Evolutionary conservation across 2,329 filamentous ascomycete species (phyloP), one percentile per base, ranked within the genome.

Genomic region (Torrubiellomyces zombiae): DNA sequence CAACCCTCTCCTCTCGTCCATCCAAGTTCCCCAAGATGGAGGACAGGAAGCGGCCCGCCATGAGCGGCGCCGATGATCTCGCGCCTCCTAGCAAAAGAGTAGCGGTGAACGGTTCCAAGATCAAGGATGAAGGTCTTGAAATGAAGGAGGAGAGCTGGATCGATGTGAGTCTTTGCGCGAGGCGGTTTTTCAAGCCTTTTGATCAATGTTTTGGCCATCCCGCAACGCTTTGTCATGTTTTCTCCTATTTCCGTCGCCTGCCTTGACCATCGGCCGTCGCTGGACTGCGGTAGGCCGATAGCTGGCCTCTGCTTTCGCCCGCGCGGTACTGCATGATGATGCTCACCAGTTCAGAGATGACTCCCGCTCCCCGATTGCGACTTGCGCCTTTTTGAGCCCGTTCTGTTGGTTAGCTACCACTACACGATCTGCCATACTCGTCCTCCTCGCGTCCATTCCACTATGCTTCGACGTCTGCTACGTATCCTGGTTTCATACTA

Each of bases 31-130:
- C 73, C 63, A 93, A 89, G 70, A 98, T 95, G 86, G 89, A 98
- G 68, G 89, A 95, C 64, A 82, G 89, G 70, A 98, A 98, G 70
- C 75, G 89, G 70, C 78, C 83, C 48, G 80, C 83, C 48, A 67
- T 77, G 41, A 67, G 70, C 55, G 78, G 76, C 48, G 60, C 70
- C 44, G 80, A 89, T 51, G 82, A 94, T 40, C 62, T 80, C 45
- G 79, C 78, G 37, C 86, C 86, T 38, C 85, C 86, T 13, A 78
- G 74, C 47, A 98, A 95, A 65, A 77, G 83, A 55, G 79, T 92
- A 52, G 80, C 82, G 28, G 67, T 86, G 37, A 94, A 93, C 62
- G 83, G 83, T 35, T 63, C 56, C 43, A 67, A 65, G 38, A 48
- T 53, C 37, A 62, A 63, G 33, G 65, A 68, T 30, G 63, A 70